Conservation (phyloP, 2,329 filamentous ascomycete species). For the Xylariales sp. region DNA sequence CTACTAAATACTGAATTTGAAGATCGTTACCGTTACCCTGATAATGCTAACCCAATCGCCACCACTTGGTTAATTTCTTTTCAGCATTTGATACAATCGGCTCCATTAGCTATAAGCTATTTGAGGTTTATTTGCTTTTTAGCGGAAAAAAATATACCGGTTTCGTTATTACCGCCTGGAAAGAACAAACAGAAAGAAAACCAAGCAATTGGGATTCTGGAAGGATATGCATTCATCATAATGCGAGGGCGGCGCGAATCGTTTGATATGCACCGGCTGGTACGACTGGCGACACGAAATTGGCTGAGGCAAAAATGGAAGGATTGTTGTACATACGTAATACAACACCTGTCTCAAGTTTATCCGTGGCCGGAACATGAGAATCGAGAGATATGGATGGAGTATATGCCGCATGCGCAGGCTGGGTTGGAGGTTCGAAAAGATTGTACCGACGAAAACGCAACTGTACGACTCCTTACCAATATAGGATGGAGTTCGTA, state of each 20-base stretch:
- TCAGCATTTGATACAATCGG: not conserved
- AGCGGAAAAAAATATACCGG: not conserved
- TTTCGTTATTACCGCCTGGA: not conserved
- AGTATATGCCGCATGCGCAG: constrained; percentile 8
- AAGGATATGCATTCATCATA: constrained; percentile 22
- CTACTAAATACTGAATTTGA: not conserved
- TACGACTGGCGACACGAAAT: constrained; percentile 10
- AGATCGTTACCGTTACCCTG: not conserved
- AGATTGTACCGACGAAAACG: too few relatives aligned
- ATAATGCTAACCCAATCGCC: not conserved
- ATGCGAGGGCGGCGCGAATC: constrained; percentile 11
- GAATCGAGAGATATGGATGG: constrained; percentile 3
- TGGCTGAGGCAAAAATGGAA: constrained; percentile 7
- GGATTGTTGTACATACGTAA: constrained; percentile 4
- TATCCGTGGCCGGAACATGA: not conserved
- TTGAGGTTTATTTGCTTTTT: constrained; percentile 1
- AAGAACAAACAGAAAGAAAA: not conserved
- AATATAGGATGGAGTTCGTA: too few relatives aligned
- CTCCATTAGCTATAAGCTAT: not conserved
- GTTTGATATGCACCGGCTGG: constrained; percentile 19
- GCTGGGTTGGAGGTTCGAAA: constrained; percentile 2
- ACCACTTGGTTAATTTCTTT: constrained; percentile 1
- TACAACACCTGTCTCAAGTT: not conserved
- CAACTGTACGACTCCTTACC: too few relatives aligned
- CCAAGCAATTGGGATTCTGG: constrained; percentile 9